A percentile compares a stretch with the other conserved stretches of the same genome.
Conservation (phyloP, 352 stramenopile genomes). For the Globisporangium abappressorium region DNA sequence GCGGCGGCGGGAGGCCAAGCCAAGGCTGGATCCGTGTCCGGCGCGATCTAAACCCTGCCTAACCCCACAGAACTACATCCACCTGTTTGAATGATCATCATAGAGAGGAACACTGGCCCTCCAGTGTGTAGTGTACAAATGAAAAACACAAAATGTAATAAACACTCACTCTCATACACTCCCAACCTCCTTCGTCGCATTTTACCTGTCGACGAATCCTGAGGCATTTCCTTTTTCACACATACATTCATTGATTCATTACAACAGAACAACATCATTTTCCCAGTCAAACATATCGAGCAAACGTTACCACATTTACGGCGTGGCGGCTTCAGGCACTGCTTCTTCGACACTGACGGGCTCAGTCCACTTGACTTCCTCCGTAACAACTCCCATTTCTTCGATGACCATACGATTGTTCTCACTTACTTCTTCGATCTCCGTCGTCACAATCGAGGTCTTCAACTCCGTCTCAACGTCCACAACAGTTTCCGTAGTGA, state of each 20-base stretch:
- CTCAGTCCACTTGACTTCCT: background rate
- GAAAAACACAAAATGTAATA: background rate
- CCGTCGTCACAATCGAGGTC: background rate
- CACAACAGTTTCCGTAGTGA: background rate
- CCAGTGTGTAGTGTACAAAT: background rate
- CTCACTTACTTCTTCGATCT: conserved; percentile 11
- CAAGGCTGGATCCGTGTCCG: background rate
- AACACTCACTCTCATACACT: background rate
- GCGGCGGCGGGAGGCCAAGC: background rate
- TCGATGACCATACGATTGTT: conserved; percentile 13
- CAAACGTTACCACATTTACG: background rate
- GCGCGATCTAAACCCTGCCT: background rate
- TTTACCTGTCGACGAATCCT: background rate
- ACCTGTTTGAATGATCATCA: background rate
- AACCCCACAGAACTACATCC: no score
- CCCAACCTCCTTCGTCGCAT: no score
- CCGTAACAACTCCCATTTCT: background rate
- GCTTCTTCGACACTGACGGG: conserved; percentile 1
- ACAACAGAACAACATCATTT: background rate
- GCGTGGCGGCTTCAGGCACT: background rate
- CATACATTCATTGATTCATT: conserved; percentile 7
- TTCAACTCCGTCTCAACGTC: conserved; percentile 4
- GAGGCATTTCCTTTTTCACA: background rate
- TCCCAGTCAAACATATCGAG: background rate
- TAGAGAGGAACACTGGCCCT: no score